Evolutionary conservation across 768 basidiomycete species (phyloP).

Genomic region (Mycena haematopus): DNA sequence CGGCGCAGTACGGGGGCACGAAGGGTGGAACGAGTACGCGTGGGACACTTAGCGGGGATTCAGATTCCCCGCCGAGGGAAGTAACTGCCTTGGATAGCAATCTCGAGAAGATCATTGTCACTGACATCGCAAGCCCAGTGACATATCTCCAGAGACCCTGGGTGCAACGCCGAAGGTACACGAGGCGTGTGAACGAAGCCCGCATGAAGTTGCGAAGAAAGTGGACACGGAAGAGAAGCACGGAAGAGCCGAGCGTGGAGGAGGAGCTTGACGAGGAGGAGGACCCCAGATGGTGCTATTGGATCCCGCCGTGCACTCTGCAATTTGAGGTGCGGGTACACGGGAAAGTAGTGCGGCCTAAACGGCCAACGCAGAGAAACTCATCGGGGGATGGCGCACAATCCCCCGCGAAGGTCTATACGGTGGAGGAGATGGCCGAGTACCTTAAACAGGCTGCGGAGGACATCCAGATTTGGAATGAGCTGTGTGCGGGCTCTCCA

Average conservation of each 20-base stretch:
- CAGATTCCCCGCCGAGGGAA: conserved; percentile 22
- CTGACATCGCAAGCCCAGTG: conserved; percentile 13
- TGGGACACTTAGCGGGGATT: conserved; percentile 19
- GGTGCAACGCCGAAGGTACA: conserved; percentile 1
- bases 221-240: not conserved
- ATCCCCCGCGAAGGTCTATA: conserved; percentile 11
- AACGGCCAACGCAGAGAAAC: conserved; percentile 9
- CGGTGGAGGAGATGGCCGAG: conserved; percentile 1
- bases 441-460: not conserved
- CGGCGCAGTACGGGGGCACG: conserved; percentile 16
- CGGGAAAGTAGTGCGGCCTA: conserved; percentile 7
- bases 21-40: not conserved
- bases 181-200: conserved; percentile 1
- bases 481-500: not conserved
- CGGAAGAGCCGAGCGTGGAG: not conserved
- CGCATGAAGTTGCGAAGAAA: not conserved
- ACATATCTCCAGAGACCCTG: not conserved
- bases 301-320: conserved; percentile 2
- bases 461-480: not conserved
- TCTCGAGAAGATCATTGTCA: conserved; percentile 3
- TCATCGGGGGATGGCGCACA: conserved; percentile 10
- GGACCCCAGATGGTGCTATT: not conserved
- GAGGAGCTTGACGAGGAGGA: not conserved
- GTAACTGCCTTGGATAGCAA: conserved; percentile 5
- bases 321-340: conserved; percentile 4